Base-by-base conservation (phyloP, 75 land plant species). In the Cryptomeria japonica region DNA sequence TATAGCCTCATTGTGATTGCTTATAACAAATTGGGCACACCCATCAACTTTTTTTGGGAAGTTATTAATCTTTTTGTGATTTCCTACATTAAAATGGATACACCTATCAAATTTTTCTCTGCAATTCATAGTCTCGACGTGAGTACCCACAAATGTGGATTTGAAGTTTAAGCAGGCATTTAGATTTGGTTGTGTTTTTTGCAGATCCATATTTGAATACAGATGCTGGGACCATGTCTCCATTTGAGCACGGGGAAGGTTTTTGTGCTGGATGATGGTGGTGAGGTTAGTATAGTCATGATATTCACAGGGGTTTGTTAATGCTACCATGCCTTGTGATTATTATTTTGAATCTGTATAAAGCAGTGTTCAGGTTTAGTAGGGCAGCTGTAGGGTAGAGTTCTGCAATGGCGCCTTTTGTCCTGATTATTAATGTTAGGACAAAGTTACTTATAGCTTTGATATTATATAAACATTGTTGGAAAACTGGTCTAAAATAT, bases 151-250 rank as follows among this genome's bases (percentile, higher is more conserved):
- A n/a, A n/a, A n/a, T n/a, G n/a, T n/a, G n/a, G n/a, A n/a, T n/a
- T n/a, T n/a, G n/a, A n/a, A 58, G 34, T 31, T 75, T 75, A 34
- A 34, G 77, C 37, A 75, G 77, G 37, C 70, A 32, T 34, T 34
- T 31, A 34, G 12, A 4, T 12, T 34, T 75, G 14, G 38, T 75
- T 75, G 28, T 10, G 0, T 32, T 77, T 51, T 32, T 38, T 88
- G 78, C 90, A 94, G 95, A 94, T 87, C 95, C 95, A 53, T 94
- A 94, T 78, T 80, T 94, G 77, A 94, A 94, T 85, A 91, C 91
- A 16, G 95, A 94, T 91, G 95, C 94, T 15, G 95, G 95, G 39
- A 94, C 95, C 58, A 94, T 94, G 94, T 94, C 95, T 18, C 95
- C 95, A 12, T 94, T 93, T 84, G 95, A 94, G 73, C 95, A 94